Percentiles rank a stretch among this genome's conserved stretches.
Evolutionary conservation across 495 filamentous ascomycete species (phyloP).

Genomic region (Podospora australis): DNA sequence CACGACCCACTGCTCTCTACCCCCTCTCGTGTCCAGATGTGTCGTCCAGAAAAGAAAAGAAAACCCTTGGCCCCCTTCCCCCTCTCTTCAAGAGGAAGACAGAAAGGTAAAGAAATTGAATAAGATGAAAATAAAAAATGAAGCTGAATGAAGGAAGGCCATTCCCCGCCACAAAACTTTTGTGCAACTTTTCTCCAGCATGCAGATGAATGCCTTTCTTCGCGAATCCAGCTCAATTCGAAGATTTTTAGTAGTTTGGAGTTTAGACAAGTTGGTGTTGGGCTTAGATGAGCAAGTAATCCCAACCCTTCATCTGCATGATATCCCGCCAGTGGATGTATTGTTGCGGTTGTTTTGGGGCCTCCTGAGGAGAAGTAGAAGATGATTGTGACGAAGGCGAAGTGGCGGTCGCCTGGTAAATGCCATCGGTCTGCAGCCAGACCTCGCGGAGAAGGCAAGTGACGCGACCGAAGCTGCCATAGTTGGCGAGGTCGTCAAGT

Average conservation of each 20-base stretch:
- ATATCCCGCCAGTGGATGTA: conserved; percentile 86
- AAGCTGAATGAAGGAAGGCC: conserved; percentile 22
- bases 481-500: conserved; percentile 67
- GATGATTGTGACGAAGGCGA: not conserved
- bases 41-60: conserved; percentile 17
- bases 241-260: too few relatives aligned
- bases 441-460: conserved; percentile 70
- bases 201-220: too few relatives aligned
- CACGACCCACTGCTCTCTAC: not conserved
- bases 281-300: conserved; percentile 81
- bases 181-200: too few relatives aligned
- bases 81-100: conserved; percentile 6
- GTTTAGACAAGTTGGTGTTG: too few relatives aligned
- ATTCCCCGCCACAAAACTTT: not conserved
- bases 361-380: conserved; percentile 22
- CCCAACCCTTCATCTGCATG: conserved; percentile 88
- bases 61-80: not conserved
- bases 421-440: conserved; percentile 65
- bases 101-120: conserved; percentile 6
- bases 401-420: not conserved
- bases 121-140: conserved; percentile 13
- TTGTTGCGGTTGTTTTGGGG: conserved; percentile 34
- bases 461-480: conserved; percentile 80
- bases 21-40: too few relatives aligned
- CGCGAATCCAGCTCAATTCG: too few relatives aligned